Evolutionary conservation across 2,329 filamentous ascomycete species (phyloP), one percentile per base, ranked within the genome.

Genomic region (Monascus ruber): DNA sequence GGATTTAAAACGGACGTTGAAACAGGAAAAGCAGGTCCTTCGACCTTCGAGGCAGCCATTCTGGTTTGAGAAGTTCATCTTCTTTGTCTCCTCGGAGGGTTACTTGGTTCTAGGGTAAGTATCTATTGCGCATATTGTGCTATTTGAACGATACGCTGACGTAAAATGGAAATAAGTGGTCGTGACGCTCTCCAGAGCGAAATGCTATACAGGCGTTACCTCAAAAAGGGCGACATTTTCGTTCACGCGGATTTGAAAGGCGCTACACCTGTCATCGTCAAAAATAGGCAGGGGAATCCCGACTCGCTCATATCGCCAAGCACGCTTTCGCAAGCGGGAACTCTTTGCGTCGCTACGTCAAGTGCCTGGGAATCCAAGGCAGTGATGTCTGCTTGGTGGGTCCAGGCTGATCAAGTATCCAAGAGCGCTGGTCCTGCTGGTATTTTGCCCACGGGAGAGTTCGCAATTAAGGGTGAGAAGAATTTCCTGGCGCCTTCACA

Each of bases 51-150:
- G 91, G 40, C 83, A 80, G 53, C 82, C 81, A 48, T 76, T 88
- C 52, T 98, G 91, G 91, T 98, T 95, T 50, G 91, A 98, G 55
- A 98, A 98, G 62, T 98, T 94, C 53, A 70, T 80, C 26, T 96
- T 86, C 74, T 98, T 98, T 64, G 76, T 96, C 50, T 95, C 88
- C 1, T 93, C 87, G 0, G 91, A 98, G 55, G 88, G 89, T 4
- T 95, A 96, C 58, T 73, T 98, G 5, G 84, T 96, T 1, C 73
- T 98, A 10, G 89, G 80, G 62, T 65, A 54, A 34, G 57, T 55
- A 29, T 34, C 24, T 28, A 36, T 29, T 2, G 17, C 11, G 9
- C 27, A 4, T 25, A 9, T 7, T 34, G 33, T 8, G 17, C 17
- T 29, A 6, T 29, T 29, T 29, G 28, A 29, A 6, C 2, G 28